Evolutionary conservation across 208 protist genomes (phyloP).

Genomic region (Leishmania turanica): DNA sequence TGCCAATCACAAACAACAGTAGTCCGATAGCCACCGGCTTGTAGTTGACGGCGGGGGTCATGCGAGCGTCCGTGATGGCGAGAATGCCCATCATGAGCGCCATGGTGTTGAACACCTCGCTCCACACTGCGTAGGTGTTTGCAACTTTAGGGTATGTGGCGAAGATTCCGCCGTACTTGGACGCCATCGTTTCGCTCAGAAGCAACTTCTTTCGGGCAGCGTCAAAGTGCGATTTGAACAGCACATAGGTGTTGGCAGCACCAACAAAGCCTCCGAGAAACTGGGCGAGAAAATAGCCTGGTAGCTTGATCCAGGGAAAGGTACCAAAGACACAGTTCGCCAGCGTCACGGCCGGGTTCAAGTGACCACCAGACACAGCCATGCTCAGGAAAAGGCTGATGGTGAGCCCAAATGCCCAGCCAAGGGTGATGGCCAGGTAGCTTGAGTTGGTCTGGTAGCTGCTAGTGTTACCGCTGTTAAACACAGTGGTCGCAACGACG

Average conservation of each 20-base stretch:
- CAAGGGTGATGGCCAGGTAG: constrained; percentile 43
- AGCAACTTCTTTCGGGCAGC: constrained; percentile 7
- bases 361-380: constrained; percentile 54
- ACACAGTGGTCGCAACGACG: constrained; percentile 30
- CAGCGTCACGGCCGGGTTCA: constrained; percentile 59
- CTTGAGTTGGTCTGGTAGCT: constrained; percentile 15
- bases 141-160: constrained; percentile 45
- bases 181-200: constrained; percentile 30
- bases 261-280: constrained; percentile 40
- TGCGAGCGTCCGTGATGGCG: constrained; percentile 45
- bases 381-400: constrained; percentile 47
- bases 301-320: constrained; percentile 55
- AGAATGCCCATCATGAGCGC: constrained; percentile 50
- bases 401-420: constrained; percentile 45
- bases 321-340: constrained; percentile 40
- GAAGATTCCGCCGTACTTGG: constrained; percentile 42
- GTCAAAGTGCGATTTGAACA: constrained; percentile 44
- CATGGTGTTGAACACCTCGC: constrained; percentile 48
- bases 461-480: constrained; percentile 14
- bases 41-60: constrained; percentile 39
- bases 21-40: constrained; percentile 51
- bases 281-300: constrained; percentile 47
- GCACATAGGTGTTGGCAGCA: constrained; percentile 42
- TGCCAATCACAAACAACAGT: constrained; percentile 46
- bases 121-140: constrained; percentile 36